phyloP scores from a whole-genome alignment of 2,329 filamentous ascomycete species.

The Cordyceps sp. region DNA sequence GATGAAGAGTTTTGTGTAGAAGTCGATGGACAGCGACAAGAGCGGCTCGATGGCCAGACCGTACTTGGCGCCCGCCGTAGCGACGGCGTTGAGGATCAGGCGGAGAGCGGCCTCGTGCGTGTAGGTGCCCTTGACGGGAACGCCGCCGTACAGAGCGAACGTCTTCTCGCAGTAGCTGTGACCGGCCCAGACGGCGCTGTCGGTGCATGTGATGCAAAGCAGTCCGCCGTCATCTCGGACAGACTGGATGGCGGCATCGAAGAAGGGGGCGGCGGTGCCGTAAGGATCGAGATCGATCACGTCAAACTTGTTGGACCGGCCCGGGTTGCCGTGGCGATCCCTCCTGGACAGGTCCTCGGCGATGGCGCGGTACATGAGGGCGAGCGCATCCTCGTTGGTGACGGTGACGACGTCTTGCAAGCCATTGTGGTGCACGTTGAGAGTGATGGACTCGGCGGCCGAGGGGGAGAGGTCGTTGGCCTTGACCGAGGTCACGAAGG shows the following conservation, averaged over 20 bases:
- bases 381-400: constrained; percentile 67
- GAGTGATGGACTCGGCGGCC: constrained; percentile 64
- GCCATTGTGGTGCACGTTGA: constrained; percentile 73
- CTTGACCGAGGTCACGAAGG: constrained; percentile 64
- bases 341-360: constrained; percentile 31
- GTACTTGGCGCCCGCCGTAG: constrained; percentile 66
- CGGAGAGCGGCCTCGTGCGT: constrained; percentile 84
- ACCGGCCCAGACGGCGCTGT: constrained; percentile 88
- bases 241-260: constrained; percentile 79
- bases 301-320: constrained; percentile 49
- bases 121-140: constrained; percentile 68
- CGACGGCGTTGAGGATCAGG: constrained; percentile 69
- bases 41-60: constrained; percentile 81
- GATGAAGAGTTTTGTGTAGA: constrained; percentile 83
- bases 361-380: constrained; percentile 72
- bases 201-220: constrained; percentile 89
- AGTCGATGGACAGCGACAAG: constrained; percentile 87
- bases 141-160: constrained; percentile 82
- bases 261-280: constrained; percentile 79
- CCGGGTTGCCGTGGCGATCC: constrained; percentile 20
- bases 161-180: constrained; percentile 90
- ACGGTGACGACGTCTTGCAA: constrained; percentile 55
- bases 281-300: constrained; percentile 96
- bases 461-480: constrained; percentile 76
- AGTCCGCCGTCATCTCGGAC: constrained; percentile 73